Evolutionary conservation across 257 asterid genomes (phyloP).

Genomic region (Anisodus tanguticus): DNA sequence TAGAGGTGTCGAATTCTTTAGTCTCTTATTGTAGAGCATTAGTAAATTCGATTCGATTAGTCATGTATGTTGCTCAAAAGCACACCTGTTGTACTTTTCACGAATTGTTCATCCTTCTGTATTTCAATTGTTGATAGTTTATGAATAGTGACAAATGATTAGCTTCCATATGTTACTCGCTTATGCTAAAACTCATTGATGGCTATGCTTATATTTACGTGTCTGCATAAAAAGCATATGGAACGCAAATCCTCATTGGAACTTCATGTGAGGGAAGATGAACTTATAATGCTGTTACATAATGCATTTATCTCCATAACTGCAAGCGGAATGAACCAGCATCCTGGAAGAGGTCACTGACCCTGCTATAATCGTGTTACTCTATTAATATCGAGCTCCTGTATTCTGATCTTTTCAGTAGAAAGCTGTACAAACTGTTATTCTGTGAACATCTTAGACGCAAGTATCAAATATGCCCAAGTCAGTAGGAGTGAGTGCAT

Average conservation of each 20-base stretch:
- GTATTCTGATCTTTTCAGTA: neutral
- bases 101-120: constrained; percentile 38
- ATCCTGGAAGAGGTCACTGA: neutral
- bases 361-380: neutral
- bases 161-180: constrained; percentile 18
- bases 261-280: neutral
- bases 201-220: constrained; percentile 29
- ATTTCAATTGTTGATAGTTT: constrained; percentile 33
- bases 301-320: neutral
- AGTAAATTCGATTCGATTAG: constrained; percentile 24
- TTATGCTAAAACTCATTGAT: constrained; percentile 4
- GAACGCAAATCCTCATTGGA: neutral
- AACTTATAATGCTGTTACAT: neutral
- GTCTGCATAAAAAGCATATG: neutral
- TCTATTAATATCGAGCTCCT: neutral
- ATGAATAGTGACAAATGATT: constrained; percentile 33
- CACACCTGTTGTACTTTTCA: constrained; percentile 35
- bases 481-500: neutral
- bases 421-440: constrained; percentile 1
- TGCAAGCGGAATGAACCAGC: neutral
- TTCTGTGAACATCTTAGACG: neutral
- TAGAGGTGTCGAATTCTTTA: constrained; percentile 38
- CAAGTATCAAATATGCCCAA: constrained; percentile 22
- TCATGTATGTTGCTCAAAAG: constrained; percentile 35
- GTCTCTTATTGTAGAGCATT: constrained; percentile 30